These are phyloP conservation scores for Solanum tarapatanum DNA, from an alignment of 257 asterid genomes.

Conservation along the genomic window DNA sequence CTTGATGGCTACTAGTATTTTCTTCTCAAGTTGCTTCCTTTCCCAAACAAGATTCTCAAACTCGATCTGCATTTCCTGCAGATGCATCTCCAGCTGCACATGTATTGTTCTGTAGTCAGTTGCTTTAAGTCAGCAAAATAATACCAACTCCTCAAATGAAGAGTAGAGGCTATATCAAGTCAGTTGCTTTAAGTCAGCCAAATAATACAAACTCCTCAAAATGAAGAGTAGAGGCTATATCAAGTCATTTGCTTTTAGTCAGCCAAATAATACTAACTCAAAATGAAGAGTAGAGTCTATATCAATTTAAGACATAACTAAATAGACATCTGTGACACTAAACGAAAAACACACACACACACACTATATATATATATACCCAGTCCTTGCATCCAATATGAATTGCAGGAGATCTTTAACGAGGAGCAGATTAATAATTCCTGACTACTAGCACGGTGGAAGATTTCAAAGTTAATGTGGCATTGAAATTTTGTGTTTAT, in stretches of 20 bases:
- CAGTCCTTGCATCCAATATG: not conserved
- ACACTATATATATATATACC: no score
- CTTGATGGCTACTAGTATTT: constrained; percentile 16
- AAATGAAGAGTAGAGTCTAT: not conserved
- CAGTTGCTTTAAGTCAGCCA: not conserved
- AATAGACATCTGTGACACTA: not conserved
- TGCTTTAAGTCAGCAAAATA: not conserved
- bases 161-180: not conserved
- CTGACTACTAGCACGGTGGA: not conserved
- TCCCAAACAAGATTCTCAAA: constrained; percentile 36
- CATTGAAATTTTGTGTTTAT: not conserved
- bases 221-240: not conserved
- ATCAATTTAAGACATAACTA: not conserved
- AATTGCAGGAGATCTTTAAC: not conserved
- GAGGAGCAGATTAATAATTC: not conserved
- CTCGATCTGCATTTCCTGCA: constrained; percentile 33
- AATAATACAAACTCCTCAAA: not conserved
- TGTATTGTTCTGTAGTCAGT: constrained; percentile 10
- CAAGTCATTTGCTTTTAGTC: constrained; percentile 3
- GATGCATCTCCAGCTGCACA: constrained; percentile 51
- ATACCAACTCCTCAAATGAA: not conserved
- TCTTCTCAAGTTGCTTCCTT: constrained; percentile 31
- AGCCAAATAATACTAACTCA: not conserved
- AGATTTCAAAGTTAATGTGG: not conserved
- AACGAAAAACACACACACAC: not conserved